These are phyloP conservation scores for Neurospora discreta DNA, from an alignment of 495 filamentous ascomycete species.

Conservation along the genomic window DNA sequence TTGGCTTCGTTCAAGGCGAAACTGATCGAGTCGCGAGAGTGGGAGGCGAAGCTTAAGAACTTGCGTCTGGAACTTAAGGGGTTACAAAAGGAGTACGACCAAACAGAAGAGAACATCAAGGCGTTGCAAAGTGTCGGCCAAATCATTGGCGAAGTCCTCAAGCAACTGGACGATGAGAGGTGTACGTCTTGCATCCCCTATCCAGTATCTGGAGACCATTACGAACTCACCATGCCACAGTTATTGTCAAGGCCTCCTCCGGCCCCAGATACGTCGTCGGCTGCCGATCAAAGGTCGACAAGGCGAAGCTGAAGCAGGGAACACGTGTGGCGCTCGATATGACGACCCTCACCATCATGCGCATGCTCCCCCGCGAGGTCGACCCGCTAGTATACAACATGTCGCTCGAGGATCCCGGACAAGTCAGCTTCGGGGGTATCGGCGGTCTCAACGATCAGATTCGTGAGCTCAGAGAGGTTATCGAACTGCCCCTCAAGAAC, in stretches of 20 bases:
- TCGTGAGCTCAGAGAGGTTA: slow-evolving; percentile 92
- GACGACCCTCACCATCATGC: slow-evolving; percentile 99
- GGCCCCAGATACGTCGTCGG: slow-evolving; percentile 97
- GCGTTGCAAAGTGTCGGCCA: slow-evolving; percentile 97
- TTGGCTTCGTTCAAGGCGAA: slow-evolving; percentile 84
- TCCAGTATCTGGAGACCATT: background rate
- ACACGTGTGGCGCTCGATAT: slow-evolving; percentile 98
- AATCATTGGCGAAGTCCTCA: slow-evolving; percentile 97
- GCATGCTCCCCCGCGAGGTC: slow-evolving; percentile 97
- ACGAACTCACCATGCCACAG: slow-evolving; percentile 15
- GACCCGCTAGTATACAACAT: slow-evolving; percentile 99
- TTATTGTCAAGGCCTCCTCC: slow-evolving; percentile 80
- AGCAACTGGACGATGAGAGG: slow-evolving; percentile 97
- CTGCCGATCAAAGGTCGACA: slow-evolving; percentile 96
- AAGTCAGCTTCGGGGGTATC: slow-evolving; percentile 97
- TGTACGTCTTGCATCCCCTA: slow-evolving; percentile 49
- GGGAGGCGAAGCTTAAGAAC: slow-evolving; percentile 92
- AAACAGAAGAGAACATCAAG: slow-evolving; percentile 99
- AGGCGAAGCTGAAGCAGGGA: slow-evolving; percentile 91
- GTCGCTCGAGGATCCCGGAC: slow-evolving; percentile 96
- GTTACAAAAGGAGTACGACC: slow-evolving; percentile 85
- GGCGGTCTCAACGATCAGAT: slow-evolving; percentile 99
- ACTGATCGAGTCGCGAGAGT: slow-evolving; percentile 93
- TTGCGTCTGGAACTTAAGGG: slow-evolving; percentile 91
- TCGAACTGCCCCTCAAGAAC: slow-evolving; percentile 96